Evolutionary conservation across 306 rosid species (phyloP).

Genomic region (Citrullus mucosospermus): DNA sequence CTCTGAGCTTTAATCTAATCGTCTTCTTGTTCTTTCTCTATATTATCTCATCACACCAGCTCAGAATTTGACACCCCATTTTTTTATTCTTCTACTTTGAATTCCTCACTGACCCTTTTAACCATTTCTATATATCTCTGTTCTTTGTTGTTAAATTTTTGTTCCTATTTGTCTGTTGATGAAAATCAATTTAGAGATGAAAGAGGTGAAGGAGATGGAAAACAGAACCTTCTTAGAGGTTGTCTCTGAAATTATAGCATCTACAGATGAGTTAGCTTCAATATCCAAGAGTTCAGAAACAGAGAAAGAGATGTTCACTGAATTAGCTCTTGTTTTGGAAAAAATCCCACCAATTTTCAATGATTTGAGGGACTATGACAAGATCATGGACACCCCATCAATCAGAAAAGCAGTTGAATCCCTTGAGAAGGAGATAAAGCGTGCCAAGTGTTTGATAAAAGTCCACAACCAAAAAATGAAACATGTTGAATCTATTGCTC

Average conservation of each 20-base stretch:
- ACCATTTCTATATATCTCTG: background rate
- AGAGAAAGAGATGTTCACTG: conserved; percentile 28
- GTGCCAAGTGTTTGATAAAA: conserved; percentile 28
- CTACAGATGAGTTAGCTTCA: conserved; percentile 35
- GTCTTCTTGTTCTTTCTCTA: background rate
- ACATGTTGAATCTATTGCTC: conserved; percentile 49
- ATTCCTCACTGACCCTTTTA: background rate
- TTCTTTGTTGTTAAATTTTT: background rate
- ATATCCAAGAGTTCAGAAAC: conserved; percentile 29
- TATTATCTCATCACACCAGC: background rate
- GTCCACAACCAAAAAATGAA: conserved; percentile 28
- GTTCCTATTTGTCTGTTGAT: background rate
- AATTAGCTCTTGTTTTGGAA: conserved; percentile 42
- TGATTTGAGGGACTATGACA: conserved; percentile 34
- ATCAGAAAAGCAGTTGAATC: conserved; percentile 60
- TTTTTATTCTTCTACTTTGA: background rate
- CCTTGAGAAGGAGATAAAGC: conserved; percentile 46
- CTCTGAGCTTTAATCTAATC: background rate
- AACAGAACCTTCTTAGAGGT: conserved; percentile 24
- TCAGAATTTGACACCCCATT: background rate
- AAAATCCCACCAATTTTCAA: conserved; percentile 40
- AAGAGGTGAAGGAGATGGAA: conserved; percentile 21
- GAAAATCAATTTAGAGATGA: background rate
- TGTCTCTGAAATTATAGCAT: conserved; percentile 19
- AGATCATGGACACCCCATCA: conserved; percentile 35